Base-by-base conservation (phyloP, 371 early-diverging fungal genomes). In the Syncephalastrum sp. region DNA sequence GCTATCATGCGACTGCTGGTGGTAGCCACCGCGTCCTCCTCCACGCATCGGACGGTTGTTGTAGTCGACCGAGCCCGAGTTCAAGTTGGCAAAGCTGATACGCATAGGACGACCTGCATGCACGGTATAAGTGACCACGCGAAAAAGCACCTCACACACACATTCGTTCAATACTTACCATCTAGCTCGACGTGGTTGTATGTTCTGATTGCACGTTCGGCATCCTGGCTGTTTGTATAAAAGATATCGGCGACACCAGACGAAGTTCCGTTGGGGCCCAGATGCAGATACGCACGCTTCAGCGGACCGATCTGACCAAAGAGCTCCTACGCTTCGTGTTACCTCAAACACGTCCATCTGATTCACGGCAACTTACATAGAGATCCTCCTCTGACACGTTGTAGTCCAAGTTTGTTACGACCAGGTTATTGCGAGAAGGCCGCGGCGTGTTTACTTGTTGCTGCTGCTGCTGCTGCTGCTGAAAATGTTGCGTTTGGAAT, bases 361-460 rank as follows among this genome's bases (percentile, higher is more conserved):
- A 17, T 46, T 29, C 15, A 14, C 44, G 2, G 43, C 42, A 42
- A 65, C 74, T 68, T 77, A 86, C 87, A 61, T 85, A 77, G 60
- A 87, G 81, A 71, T 87, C 87, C 49, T 82, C 81, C 69, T 84
- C 77, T 43, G 84, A 80, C 10, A 87, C 87, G 55, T 82, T 82
- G 60, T 82, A 83, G 56, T 84, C 82, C 58, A 87, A 51, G 65
- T 87, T 87, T 60, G 82, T 69, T 14, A 87, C 84, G 8, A 72
- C 60, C 42, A 78, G 57, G 24, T 61, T 68, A 59, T 72, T 72
- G 7, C 67, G 68, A 3, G 52, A 42, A 23, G 63, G 48, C 15
- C 53, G 38, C n/a, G 50, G 50, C 23, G 38, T 10, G 10, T 33
- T 33, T 33, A 10, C 7, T 7, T 29, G 29, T 7, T 29, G 29